Evolutionary conservation across 2,329 filamentous ascomycete genomes (phyloP), one percentile per base, ranked within the genome.

Genomic region (Claviceps digitariae): DNA sequence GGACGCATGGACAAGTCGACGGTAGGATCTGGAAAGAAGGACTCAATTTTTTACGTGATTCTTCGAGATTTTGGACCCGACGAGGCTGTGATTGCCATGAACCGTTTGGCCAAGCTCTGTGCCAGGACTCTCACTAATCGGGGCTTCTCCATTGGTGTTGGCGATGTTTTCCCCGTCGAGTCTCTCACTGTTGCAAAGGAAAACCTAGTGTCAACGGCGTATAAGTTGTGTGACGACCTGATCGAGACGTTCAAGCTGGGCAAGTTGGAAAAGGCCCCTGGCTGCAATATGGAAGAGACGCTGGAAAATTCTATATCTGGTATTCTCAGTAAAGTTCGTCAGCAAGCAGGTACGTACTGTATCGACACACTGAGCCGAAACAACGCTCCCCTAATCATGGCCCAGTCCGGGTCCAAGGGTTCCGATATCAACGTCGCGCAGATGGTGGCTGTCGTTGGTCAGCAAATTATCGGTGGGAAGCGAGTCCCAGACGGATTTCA

Each of bases 401-500:
- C 93, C 56, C 93, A 88, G 57, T 97, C 89, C 13, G 93, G 93
- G 49, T 97, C 91, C 52, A 98, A 98, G 69, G 93, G 93, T 66
- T 95, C 90, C 5, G 86, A 88, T 62, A 94, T 98, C 74, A 98
- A 98, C 75, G 93, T 98, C 36, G 93, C 93, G 9, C 93, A 98
- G 73, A 98, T 98, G 93, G 87, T 97, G 66, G 91, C 93, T 54
- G 83, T 90, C 55, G 93, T 98, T 65, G 93, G 93, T 50, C 93
- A 98, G 70, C 93, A 98, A 62, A 96, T 97, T 79, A 97, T 98
- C 63, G 87, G 87, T 56, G 89, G 90, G 49, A 82, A 87, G 63
- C 90, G 93, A 79, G 90, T 98, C 34, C 81, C 88, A 46, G 89
- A 98, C 69, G 93, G 93, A 7, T 98, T 98, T 71, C 91, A 97